Evolutionary conservation across 2,329 filamentous ascomycete species (phyloP), one percentile per base, ranked within the genome.

Genomic region (Colletotrichum eremochloae): DNA sequence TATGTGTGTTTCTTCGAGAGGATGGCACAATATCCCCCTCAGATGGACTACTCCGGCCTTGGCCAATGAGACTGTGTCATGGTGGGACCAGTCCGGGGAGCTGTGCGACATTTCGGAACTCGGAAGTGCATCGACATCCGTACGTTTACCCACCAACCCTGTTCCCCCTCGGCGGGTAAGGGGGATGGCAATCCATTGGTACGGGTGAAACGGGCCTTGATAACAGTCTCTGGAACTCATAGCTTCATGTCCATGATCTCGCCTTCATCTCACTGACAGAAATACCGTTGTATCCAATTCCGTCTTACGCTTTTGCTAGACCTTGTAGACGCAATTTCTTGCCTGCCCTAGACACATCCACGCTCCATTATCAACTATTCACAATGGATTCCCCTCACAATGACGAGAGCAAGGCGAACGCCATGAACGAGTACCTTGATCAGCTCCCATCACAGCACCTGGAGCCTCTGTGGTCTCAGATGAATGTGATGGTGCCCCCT

Each of bases 391-490:
- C 72, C 14, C 64, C 61, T 55, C 63, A 68, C 2, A 44, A 64
- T 5, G 55, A 61, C n/a, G 64, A 76, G 11, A 69, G 73, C 20
- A 68, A 76, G 46, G 73, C 75, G 1, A 73, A 75, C 14, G 76
- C 76, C 62, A 80, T 80, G 79, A 67, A 76, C 61, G 73, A 76
- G 18, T 81, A 78, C 62, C 75, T 80, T 33, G 69, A 71, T 12
- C 68, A 73, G n/a, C 76, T 82, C 5, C 79, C 80, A 1, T 69
- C 77, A 0, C 75, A 80, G 55, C 73, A 81, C 67, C 58, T 82
- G 5, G 80, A 81, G 72, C 86, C 86, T 0, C 75, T 88, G 5
- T 88, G 86, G 86, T 80, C 80, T 4, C 82, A 86, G 56, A 87
- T 88, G 85, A 78, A 77, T 44, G 76, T 76, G 36, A 81, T 87